These are phyloP conservation scores for Syzygium grande DNA, from an alignment of 345 rosid species.

Conservation along the genomic window DNA sequence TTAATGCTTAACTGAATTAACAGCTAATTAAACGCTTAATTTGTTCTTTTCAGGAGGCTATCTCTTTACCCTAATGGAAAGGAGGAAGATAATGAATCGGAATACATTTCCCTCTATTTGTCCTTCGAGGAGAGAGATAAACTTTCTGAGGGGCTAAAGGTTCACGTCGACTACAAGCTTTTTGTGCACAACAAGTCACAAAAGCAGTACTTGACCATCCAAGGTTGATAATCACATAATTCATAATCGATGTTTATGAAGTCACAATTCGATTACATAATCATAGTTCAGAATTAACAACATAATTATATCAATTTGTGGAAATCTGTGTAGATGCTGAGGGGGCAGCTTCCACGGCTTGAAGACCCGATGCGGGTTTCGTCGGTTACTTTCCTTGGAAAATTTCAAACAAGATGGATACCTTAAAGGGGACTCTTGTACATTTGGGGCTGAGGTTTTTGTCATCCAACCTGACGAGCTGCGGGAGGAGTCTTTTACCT, in stretches of 20 bases:
- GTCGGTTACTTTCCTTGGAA: neutral
- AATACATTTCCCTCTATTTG: slow-evolving; percentile 3
- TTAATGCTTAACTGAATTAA: neutral
- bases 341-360: neutral
- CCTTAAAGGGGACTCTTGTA: neutral
- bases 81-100: neutral
- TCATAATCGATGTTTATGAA: neutral
- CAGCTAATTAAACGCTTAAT: neutral
- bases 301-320: neutral
- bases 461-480: neutral
- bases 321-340: neutral
- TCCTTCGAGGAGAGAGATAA: neutral
- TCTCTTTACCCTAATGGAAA: slow-evolving; percentile 8
- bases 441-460: slow-evolving; percentile 7
- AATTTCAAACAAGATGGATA: neutral
- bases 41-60: slow-evolving; percentile 1
- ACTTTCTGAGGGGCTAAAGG: neutral
- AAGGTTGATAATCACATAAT: neutral
- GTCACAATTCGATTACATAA: neutral
- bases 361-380: neutral
- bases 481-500: neutral
- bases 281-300: neutral
- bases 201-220: neutral
- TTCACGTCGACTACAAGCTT: neutral
- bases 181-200: neutral